A percentile compares a stretch with the other conserved stretches of the same genome.
Evolutionary conservation across 2,329 filamentous ascomycete species (phyloP).

Genomic region (Colletotrichum eleusines): DNA sequence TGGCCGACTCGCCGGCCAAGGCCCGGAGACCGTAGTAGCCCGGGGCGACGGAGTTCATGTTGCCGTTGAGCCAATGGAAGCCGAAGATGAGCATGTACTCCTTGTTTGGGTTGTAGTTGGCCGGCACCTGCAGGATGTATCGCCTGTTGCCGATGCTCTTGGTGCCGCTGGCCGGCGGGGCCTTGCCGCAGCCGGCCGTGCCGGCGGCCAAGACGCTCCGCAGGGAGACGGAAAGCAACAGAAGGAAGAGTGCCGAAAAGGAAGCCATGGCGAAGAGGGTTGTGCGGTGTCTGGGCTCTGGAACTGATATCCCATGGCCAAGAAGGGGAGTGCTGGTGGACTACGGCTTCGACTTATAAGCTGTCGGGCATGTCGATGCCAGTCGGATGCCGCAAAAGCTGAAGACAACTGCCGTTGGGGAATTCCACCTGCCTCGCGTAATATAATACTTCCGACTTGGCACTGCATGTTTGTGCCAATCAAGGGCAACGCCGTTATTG

Average conservation of each 20-base stretch:
- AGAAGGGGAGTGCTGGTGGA: neutral
- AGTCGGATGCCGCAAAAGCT: neutral
- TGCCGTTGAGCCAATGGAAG: slow-evolving; percentile 56
- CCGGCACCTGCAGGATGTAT: slow-evolving; percentile 55
- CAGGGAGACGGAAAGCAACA: neutral
- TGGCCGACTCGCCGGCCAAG: slow-evolving; percentile 52
- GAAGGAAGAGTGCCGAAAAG: neutral
- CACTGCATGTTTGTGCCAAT: neutral
- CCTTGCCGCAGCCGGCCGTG: slow-evolving; percentile 52
- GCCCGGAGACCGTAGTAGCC: slow-evolving; percentile 57
- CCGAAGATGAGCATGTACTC: slow-evolving; percentile 45
- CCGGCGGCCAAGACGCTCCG: neutral
- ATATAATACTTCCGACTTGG: neutral
- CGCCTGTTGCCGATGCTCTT: slow-evolving; percentile 53
- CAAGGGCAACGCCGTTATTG: neutral
- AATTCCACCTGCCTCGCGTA: neutral
- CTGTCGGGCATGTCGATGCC: neutral
- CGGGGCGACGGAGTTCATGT: slow-evolving; percentile 52
- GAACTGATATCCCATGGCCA: neutral
- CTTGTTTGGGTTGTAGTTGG: slow-evolving; percentile 45
- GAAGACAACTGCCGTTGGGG: neutral
- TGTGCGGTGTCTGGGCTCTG: neutral
- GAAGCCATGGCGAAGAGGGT: neutral
- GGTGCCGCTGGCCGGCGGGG: slow-evolving; percentile 46
- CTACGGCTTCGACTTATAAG: neutral